phyloP scores from a whole-genome alignment of 306 rosid genomes.

The Styphnolobium japonicum region DNA sequence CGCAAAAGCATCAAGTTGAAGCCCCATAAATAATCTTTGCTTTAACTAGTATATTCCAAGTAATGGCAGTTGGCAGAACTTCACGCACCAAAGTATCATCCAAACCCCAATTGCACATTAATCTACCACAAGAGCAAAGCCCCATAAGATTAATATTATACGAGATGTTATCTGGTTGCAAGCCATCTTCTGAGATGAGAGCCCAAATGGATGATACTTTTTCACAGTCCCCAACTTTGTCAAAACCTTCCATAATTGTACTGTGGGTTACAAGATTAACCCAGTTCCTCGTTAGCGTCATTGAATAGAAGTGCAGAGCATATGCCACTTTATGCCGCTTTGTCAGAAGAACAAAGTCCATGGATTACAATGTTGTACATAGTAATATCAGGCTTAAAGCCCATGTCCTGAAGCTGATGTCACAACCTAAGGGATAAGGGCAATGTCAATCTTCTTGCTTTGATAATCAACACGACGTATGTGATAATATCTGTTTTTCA shows the following conservation, averaged over 20 bases:
- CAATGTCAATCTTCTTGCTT: conserved; percentile 49
- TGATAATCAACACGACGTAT: conserved; percentile 53
- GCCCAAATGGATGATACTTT: conserved; percentile 52
- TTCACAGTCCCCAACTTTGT: conserved; percentile 46
- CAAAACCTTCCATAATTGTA: conserved; percentile 63
- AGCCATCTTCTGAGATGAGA: conserved; percentile 34
- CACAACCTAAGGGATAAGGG: conserved; percentile 53
- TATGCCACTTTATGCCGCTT: too few species aligned
- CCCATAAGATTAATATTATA: conserved; percentile 58
- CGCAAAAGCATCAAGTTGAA: conserved; percentile 3
- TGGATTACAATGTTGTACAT: conserved; percentile 60
- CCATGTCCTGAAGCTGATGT: conserved; percentile 40
- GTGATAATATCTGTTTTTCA: conserved; percentile 58
- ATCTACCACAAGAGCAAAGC: conserved; percentile 52
- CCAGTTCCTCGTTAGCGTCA: conserved; percentile 34
- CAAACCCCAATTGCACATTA: conserved; percentile 42
- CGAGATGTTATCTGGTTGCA: conserved; percentile 57
- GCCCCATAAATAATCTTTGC: conserved; percentile 33
- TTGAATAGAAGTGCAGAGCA: conserved; percentile 48
- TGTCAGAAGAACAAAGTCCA: conserved; percentile 54
- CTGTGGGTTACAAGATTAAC: conserved; percentile 55
- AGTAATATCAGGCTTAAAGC: conserved; percentile 47
- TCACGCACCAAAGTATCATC: conserved; percentile 55
- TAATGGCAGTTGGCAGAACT: conserved; percentile 53
- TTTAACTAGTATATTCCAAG: conserved; percentile 65